phyloP scores from a whole-genome alignment of 805 yeast genomes.

The Hanseniaspora lachancei region DNA sequence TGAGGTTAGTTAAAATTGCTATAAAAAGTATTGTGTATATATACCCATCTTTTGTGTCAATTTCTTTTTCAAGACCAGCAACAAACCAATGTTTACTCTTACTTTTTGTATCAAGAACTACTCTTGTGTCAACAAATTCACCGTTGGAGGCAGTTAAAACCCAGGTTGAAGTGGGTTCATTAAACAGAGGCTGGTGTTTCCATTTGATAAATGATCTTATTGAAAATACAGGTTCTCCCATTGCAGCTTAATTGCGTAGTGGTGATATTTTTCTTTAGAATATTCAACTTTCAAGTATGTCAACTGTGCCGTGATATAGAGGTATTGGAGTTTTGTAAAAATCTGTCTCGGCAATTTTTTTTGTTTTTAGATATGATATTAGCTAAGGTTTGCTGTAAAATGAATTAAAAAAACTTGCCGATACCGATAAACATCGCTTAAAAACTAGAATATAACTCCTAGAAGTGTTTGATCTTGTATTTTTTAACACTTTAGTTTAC shows the following conservation, averaged over 20 bases:
- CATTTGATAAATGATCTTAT: slow-evolving; percentile 40
- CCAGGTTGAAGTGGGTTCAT: slow-evolving; percentile 38
- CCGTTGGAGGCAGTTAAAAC: slow-evolving; percentile 35
- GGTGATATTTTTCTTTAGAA: neutral
- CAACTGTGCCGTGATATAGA: neutral
- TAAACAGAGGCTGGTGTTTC: slow-evolving; percentile 29
- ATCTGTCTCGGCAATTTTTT: neutral
- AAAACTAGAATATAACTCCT: no score
- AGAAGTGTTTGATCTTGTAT: no score
- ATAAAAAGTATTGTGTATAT: slow-evolving; percentile 11
- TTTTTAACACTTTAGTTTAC: no score
- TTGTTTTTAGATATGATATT: neutral
- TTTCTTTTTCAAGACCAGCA: slow-evolving; percentile 24
- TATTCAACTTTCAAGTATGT: neutral
- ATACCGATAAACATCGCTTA: neutral
- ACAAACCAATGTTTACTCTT: slow-evolving; percentile 18
- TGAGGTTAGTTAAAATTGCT: slow-evolving; percentile 8
- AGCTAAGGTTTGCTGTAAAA: neutral
- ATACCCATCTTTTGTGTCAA: slow-evolving; percentile 17
- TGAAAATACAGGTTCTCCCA: slow-evolving; percentile 25
- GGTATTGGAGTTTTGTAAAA: no score
- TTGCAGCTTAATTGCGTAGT: neutral
- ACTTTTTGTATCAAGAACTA: neutral
- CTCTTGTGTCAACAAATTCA: slow-evolving; percentile 37
- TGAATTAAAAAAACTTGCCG: neutral